Evolutionary conservation across 2,329 filamentous ascomycete genomes (phyloP).

Genomic region (Aureobasidium sp.): DNA sequence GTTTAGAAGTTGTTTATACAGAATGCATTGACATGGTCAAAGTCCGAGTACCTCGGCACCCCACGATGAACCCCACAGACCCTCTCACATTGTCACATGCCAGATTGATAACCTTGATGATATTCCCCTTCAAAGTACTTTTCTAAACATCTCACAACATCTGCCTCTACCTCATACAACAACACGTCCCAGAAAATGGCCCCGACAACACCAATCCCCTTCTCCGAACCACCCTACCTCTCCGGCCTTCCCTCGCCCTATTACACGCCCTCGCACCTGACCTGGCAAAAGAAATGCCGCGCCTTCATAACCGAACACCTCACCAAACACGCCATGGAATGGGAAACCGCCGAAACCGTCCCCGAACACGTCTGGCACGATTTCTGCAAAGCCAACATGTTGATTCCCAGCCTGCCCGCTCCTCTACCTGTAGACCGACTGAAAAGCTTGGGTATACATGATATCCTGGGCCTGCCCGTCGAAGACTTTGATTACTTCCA

Average conservation of each 20-base stretch:
- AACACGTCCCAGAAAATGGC: neutral
- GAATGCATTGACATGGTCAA: too few species aligned
- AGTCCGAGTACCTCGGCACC: conserved; percentile 11
- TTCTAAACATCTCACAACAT: neutral
- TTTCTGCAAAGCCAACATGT: conserved; percentile 60
- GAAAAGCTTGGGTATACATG: conserved; percentile 56
- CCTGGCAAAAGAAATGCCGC: conserved; percentile 62
- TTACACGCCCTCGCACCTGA: conserved; percentile 58
- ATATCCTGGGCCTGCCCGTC: conserved; percentile 59
- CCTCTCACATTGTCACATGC: neutral
- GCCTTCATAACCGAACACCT: conserved; percentile 60
- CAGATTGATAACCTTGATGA: neutral
- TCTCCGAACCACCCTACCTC: conserved; percentile 67
- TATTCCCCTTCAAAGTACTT: neutral
- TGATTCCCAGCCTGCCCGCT: conserved; percentile 62
- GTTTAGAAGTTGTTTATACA: too few species aligned
- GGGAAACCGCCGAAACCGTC: conserved; percentile 59
- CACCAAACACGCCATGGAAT: conserved; percentile 56
- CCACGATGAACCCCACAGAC: neutral
- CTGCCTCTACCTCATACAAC: neutral
- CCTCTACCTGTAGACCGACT: conserved; percentile 63
- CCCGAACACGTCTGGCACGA: conserved; percentile 57
- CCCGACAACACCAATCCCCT: conserved; percentile 46
- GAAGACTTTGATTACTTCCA: conserved; percentile 71
- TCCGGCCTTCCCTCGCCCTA: conserved; percentile 64